phyloP scores from a whole-genome alignment of 352 stramenopile genomes.

The Phytopythium aichiense region DNA sequence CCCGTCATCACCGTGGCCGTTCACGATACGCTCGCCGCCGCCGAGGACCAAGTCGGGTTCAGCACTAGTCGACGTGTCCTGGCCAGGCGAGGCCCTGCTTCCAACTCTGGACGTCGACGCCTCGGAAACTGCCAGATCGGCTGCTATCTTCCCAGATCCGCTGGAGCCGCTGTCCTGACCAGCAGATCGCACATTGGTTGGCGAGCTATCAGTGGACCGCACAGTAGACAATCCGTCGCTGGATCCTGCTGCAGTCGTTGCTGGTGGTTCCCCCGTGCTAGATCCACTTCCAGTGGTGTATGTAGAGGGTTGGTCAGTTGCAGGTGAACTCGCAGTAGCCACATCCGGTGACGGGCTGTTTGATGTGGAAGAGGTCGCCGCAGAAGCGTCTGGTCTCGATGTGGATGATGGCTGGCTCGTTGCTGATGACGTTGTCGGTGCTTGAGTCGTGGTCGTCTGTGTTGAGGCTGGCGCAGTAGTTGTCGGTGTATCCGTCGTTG shows the following conservation, averaged over 20 bases:
- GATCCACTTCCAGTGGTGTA: background rate
- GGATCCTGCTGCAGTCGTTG: background rate
- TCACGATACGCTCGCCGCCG: slow-evolving; percentile 1
- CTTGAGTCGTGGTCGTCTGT: slow-evolving; percentile 1
- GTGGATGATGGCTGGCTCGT: background rate
- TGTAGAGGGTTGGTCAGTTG: background rate
- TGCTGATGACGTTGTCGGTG: slow-evolving; percentile 6
- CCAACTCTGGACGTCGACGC: background rate
- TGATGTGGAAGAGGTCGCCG: background rate
- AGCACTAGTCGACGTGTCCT: background rate
- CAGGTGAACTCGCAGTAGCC: background rate
- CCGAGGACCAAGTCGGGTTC: background rate
- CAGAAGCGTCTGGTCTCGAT: background rate
- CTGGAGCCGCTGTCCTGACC: background rate
- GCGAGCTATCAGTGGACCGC: background rate
- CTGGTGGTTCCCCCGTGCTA: background rate
- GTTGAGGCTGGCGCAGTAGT: slow-evolving; percentile 5
- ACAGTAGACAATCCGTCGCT: background rate
- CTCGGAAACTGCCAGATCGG: background rate
- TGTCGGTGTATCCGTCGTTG: slow-evolving; percentile 7
- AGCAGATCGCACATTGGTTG: background rate
- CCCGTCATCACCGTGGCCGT: background rate
- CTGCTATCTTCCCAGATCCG: background rate
- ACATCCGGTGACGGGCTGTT: background rate
- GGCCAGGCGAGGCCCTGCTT: background rate